Percentiles rank a stretch among this genome's conserved stretches.
Evolutionary conservation across 306 rosid genomes (phyloP).

Genomic region (Prunus fruticosa): DNA sequence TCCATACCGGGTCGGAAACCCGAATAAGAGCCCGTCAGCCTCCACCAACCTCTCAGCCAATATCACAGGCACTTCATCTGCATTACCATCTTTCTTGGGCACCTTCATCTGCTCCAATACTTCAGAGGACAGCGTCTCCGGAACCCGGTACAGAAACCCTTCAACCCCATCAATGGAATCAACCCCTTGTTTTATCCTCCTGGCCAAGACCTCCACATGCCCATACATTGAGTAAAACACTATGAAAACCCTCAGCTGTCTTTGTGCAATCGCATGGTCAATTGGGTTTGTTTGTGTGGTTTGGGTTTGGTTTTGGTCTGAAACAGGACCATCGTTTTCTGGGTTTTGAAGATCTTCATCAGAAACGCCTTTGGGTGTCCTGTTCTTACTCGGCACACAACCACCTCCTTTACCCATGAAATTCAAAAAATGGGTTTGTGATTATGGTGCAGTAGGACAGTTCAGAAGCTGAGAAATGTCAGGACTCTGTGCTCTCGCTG

Average conservation of each 20-base stretch:
- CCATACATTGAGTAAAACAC: conserved; percentile 81
- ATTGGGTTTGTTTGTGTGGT: conserved; percentile 15
- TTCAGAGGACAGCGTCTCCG: conserved; percentile 56
- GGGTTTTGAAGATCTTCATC: conserved; percentile 27
- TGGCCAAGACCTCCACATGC: conserved; percentile 69
- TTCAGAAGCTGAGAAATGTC: neutral
- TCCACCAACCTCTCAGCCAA: conserved; percentile 54
- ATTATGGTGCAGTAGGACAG: neutral
- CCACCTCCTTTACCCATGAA: conserved; percentile 77
- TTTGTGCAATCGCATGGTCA: conserved; percentile 16
- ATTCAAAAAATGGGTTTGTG: conserved; percentile 10
- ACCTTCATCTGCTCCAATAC: conserved; percentile 62
- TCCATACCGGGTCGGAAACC: conserved; percentile 79
- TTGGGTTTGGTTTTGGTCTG: conserved; percentile 28
- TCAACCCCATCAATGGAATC: conserved; percentile 69
- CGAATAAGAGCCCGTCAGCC: conserved; percentile 74
- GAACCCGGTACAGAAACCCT: conserved; percentile 62
- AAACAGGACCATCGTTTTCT: conserved; percentile 27
- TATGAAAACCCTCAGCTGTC: conserved; percentile 50
- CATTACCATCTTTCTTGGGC: conserved; percentile 46
- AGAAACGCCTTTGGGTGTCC: conserved; percentile 23
- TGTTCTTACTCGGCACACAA: conserved; percentile 68
- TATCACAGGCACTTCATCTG: conserved; percentile 44
- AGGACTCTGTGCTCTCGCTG: neutral
- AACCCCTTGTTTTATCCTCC: conserved; percentile 55